Percentiles rank a stretch among this genome's conserved stretches.
Evolutionary conservation across 1,284 basidiomycete species (phyloP).

Genomic region (Ganoderma sp.): DNA sequence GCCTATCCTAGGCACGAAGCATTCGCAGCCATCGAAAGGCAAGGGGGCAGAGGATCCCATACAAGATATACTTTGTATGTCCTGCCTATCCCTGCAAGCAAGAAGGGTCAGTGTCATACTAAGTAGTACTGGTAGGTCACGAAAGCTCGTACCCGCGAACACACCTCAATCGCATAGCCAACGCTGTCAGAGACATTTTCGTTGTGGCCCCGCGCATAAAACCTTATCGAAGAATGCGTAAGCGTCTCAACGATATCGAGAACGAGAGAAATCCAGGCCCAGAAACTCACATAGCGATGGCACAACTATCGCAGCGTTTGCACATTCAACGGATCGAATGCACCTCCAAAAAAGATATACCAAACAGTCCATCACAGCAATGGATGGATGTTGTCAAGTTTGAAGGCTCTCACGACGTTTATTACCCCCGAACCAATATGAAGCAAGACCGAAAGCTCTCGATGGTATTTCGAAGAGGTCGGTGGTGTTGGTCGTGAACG

Average conservation of each 20-base stretch:
- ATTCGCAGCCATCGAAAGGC: slow-evolving; percentile 33
- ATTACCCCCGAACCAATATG: too few species aligned
- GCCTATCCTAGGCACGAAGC: slow-evolving; percentile 34
- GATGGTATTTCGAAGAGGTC: too few species aligned
- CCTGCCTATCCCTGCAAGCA: slow-evolving; percentile 22
- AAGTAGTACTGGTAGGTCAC: too few species aligned
- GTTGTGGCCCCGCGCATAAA: not conserved
- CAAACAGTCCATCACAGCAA: too few species aligned
- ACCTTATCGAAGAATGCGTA: not conserved
- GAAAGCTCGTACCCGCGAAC: not conserved
- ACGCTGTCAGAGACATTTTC: not conserved
- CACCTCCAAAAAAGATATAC: too few species aligned
- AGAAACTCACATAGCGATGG: too few species aligned
- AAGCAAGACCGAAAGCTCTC: too few species aligned
- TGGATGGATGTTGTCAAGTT: too few species aligned
- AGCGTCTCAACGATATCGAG: not conserved
- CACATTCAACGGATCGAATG: too few species aligned
- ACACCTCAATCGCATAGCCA: not conserved
- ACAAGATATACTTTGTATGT: slow-evolving; percentile 38
- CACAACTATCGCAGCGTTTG: too few species aligned
- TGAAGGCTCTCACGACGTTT: too few species aligned
- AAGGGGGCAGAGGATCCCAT: slow-evolving; percentile 32
- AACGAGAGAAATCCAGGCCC: not conserved
- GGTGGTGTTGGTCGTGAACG: too few species aligned
- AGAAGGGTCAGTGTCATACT: slow-evolving; percentile 2